Evolutionary conservation across 441 rosid genomes (phyloP), one percentile per base, ranked within the genome.

Genomic region (Theobroma grandiflorum): DNA sequence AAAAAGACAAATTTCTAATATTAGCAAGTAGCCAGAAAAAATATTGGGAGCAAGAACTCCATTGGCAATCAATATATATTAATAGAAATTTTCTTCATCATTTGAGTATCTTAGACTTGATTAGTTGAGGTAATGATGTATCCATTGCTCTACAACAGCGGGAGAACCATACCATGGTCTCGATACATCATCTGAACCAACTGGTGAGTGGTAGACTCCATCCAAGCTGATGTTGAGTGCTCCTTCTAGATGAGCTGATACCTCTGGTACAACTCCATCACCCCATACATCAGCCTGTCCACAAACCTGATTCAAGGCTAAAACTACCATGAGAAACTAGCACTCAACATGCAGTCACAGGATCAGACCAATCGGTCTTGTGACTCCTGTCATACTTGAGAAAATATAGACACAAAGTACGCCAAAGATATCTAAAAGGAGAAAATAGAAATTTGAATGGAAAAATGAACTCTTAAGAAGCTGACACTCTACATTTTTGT

Each of bases 111-210:
- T 18, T n/a, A 6, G 49, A 38, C 7, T 58, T 70, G 33, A 53
- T 78, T 75, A 90, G 74, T 84, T 66, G 62, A 93, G 90, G 66
- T 93, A 97, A 74, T 94, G 91, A 42, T 89, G 89, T 80, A 92
- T 88, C 99, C 98, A 96, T 80, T 92, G 82, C 74, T 88, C 89
- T 33, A 88, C 89, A 12, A 92, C 84, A 5, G 78, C 85, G 7
- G 99, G 93, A 67, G 99, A 93, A 58, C 99, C 98, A 78, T 96
- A 92, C 99, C 99, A 94, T 3, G 94, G 98, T 79, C 96, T 90
- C 12, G 74, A 84, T 57, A 18, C 76, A 71, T 92, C 93, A 18
- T 93, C 93, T 6, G 99, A 94, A 18, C 98, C 99, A 33, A 94
- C 95, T 0, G 98, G 98, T 0, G 99, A 96, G 75, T 94, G 98